Evolutionary conservation across 345 rosid species (phyloP), one percentile per base, ranked within the genome.

Genomic region (Acer campestre): DNA sequence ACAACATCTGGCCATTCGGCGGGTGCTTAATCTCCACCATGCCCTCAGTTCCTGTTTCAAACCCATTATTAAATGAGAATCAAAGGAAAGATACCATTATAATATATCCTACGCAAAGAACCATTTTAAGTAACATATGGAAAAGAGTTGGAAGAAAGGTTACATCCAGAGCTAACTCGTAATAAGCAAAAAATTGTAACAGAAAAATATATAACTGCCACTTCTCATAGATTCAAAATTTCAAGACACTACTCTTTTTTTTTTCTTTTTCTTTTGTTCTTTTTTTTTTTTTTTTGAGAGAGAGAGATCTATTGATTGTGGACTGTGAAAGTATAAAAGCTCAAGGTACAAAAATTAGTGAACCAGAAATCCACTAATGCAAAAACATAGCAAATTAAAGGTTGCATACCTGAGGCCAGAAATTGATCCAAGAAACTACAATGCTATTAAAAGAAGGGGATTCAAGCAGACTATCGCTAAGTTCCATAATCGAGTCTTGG

Each of bases 11-110:
- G 44, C 86, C 87, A 74, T 88, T 83, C 10, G 83, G 62, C 14
- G 77, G 75, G 74, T 81, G 84, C 84, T 85, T 86, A 68, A 77
- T 67, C 62, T 81, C 86, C 29, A 80, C 82, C 77, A 81, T 80
- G 75, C 86, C 85, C 72, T 84, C 93, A 84, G 82, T 85, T 75
- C 88, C 99, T 95, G 87, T 44, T 78, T 67, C 22, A 61, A 77
- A 66, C 61, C 74, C 68, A 68, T 76, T 74, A 51, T 70, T 66
- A 4, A 49, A 20, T 76, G 69, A 74, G 70, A 82, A 69, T 78
- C 67, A 17, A 62, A 61, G 13, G 11, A 27, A 44, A 4, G 22
- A 63, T 29, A 64, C 48, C 31, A 27, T 1, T 46, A 48, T 17
- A 18, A 8, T 29, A 48, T 48, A 49, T 63, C 61, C 31, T 49